A percentile compares a stretch with the other conserved stretches of the same genome.
Conservation (phyloP, 75 land plant genomes). For the Azolla pinnata region DNA sequence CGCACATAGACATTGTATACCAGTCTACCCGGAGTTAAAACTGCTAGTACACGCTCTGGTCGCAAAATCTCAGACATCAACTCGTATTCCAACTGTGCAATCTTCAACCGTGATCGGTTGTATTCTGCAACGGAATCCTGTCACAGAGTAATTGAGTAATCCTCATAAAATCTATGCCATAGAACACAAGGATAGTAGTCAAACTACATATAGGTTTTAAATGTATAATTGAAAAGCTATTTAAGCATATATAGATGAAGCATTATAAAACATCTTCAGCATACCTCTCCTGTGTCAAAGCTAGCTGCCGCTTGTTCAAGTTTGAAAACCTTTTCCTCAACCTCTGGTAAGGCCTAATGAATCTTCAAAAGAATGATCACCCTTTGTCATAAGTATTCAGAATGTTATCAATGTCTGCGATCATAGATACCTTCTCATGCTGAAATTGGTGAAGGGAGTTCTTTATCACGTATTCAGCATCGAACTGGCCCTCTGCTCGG, state of each 20-base stretch:
- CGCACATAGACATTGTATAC: too few relatives aligned
- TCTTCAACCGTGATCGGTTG: constrained; percentile 44
- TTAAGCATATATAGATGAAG: too few relatives aligned
- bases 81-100: constrained; percentile 62
- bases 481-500: constrained; percentile 53
- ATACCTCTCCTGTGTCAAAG: constrained; percentile 85
- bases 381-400: too few relatives aligned
- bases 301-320: constrained; percentile 66
- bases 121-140: constrained; percentile 78
- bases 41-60: constrained; percentile 53
- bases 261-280: too few relatives aligned
- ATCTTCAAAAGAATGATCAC: too few relatives aligned
- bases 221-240: too few relatives aligned
- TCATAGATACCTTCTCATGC: constrained; percentile 92
- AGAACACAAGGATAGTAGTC: too few relatives aligned
- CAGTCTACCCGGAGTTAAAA: constrained; percentile 52
- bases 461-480: constrained; percentile 47
- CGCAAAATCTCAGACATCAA: constrained; percentile 80
- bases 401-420: too few relatives aligned
- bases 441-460: constrained; percentile 62
- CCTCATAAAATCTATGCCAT: too few relatives aligned
- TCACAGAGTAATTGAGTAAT: too few relatives aligned
- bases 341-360: constrained; percentile 76
- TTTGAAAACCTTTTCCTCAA: constrained; percentile 45
- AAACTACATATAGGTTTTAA: too few relatives aligned